A percentile compares a stretch with the other conserved stretches of the same genome.
phyloP scores from a whole-genome alignment of 305 asterid genomes.

The Fraxinus platypoda region DNA sequence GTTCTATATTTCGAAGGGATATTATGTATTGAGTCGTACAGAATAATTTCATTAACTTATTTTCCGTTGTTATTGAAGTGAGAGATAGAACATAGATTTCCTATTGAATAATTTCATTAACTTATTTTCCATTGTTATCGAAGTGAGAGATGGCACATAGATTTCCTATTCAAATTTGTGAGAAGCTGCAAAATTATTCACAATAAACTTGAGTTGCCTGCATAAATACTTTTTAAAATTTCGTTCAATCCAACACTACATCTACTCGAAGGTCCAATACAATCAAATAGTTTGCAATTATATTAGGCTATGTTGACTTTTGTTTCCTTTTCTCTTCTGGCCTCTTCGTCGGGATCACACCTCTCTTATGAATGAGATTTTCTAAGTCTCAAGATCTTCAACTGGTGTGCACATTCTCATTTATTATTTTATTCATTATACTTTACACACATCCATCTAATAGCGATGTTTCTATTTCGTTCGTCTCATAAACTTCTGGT shows the following conservation, averaged over 20 bases:
- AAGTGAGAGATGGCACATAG: not conserved
- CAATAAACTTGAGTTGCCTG: not conserved
- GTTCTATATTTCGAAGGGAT: constrained; percentile 24
- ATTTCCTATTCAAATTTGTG: constrained; percentile 9
- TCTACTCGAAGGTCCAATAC: not conserved
- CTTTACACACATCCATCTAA: not conserved
- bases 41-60: constrained; percentile 4
- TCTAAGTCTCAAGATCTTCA: not conserved
- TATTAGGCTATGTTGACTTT: not conserved
- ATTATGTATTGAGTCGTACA: not conserved
- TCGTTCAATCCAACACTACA: not conserved
- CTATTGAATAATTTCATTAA: not conserved
- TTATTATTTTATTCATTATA: not conserved
- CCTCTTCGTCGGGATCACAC: not conserved
- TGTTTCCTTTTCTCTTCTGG: not conserved
- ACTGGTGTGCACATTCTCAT: not conserved
- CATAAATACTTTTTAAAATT: not conserved
- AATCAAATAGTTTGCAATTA: not conserved
- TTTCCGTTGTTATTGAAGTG: not conserved
- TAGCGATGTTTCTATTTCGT: not conserved
- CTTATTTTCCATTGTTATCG: not conserved
- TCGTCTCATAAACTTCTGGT: not conserved
- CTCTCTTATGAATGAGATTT: not conserved
- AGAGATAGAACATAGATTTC: not conserved
- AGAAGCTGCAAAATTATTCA: constrained; percentile 5